These are phyloP conservation scores for Aspergillus ostianus DNA, from an alignment of 495 filamentous ascomycete species.

Conservation along the genomic window DNA sequence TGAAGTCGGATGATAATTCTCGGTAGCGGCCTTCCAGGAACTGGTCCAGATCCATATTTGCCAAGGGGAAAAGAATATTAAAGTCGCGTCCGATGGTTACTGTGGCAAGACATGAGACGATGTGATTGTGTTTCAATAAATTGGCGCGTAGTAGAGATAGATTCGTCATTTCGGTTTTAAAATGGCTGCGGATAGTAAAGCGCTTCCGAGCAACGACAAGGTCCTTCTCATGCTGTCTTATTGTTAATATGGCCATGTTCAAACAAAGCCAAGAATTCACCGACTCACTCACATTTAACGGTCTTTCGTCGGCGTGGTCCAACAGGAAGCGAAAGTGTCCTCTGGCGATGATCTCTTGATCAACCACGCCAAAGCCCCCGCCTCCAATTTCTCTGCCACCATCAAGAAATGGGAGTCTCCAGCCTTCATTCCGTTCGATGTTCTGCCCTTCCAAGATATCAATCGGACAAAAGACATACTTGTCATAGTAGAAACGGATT, in stretches of 20 bases:
- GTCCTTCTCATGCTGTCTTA: slow-evolving; percentile 1
- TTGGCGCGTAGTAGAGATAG: slow-evolving; percentile 6
- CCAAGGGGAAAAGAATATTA: slow-evolving; percentile 15
- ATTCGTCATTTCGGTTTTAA: slow-evolving; percentile 5
- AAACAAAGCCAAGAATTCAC: no score
- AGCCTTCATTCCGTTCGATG: slow-evolving; percentile 2
- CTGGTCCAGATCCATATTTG: slow-evolving; percentile 16
- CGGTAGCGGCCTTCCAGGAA: slow-evolving; percentile 5
- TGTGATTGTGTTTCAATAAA: slow-evolving; percentile 7
- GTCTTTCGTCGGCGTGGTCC: neutral
- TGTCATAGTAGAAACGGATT: slow-evolving; percentile 1
- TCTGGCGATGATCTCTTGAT: slow-evolving; percentile 11
- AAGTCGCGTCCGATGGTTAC: slow-evolving; percentile 15
- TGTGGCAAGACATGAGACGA: slow-evolving; percentile 12
- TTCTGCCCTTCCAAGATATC: slow-evolving; percentile 11
- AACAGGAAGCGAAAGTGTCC: slow-evolving; percentile 1
- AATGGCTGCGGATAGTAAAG: slow-evolving; percentile 4
- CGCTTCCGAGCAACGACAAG: slow-evolving; percentile 8
- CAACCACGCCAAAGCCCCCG: slow-evolving; percentile 17
- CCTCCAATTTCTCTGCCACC: neutral
- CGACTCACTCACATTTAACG: neutral
- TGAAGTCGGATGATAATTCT: neutral
- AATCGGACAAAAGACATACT: slow-evolving; percentile 16
- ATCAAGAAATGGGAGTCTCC: slow-evolving; percentile 18
- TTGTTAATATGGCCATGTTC: no score